A percentile compares a stretch with the other conserved stretches of the same genome.
phyloP scores from a whole-genome alignment of 2,329 filamentous ascomycete genomes.

The Neophaeococcomyces mojaviensis region DNA sequence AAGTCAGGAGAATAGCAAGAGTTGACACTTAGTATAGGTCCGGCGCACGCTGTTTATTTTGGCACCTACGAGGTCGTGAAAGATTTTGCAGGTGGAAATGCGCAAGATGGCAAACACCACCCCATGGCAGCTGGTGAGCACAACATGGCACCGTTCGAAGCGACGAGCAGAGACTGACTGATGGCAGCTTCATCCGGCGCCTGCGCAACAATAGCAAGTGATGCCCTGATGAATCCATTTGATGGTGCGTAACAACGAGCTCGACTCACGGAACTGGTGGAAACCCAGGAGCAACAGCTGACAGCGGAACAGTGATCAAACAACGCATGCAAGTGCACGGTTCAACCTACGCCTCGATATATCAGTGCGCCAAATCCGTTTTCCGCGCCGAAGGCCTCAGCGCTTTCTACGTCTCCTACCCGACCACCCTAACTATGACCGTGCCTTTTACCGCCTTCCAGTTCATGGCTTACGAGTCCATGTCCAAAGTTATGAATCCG shows the following conservation, averaged over 20 bases:
- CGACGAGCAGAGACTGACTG: conserved; percentile 29
- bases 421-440: conserved; percentile 96
- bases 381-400: conserved; percentile 79
- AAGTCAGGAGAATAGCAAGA: conserved; percentile 1
- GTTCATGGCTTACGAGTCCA: conserved; percentile 94
- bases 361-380: conserved; percentile 79
- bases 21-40: conserved; percentile 51
- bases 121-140: conserved; percentile 79
- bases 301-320: conserved; percentile 69
- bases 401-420: conserved; percentile 97
- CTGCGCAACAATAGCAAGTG: conserved; percentile 90
- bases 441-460: conserved; percentile 95
- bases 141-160: background rate
- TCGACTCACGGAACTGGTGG: background rate
- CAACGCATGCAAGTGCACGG: conserved; percentile 98
- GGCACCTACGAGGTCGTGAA: conserved; percentile 97
- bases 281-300: background rate
- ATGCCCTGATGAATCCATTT: conserved; percentile 98
- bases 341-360: conserved; percentile 81
- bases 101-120: conserved; percentile 72
- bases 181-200: conserved; percentile 77
- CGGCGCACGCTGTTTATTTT: conserved; percentile 96
- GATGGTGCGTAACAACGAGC: conserved; percentile 59
- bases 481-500: conserved; percentile 90
- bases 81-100: conserved; percentile 89